Evolutionary conservation across 768 basidiomycete genomes (phyloP), one percentile per base, ranked within the genome.

Genomic region (Russula foetens): DNA sequence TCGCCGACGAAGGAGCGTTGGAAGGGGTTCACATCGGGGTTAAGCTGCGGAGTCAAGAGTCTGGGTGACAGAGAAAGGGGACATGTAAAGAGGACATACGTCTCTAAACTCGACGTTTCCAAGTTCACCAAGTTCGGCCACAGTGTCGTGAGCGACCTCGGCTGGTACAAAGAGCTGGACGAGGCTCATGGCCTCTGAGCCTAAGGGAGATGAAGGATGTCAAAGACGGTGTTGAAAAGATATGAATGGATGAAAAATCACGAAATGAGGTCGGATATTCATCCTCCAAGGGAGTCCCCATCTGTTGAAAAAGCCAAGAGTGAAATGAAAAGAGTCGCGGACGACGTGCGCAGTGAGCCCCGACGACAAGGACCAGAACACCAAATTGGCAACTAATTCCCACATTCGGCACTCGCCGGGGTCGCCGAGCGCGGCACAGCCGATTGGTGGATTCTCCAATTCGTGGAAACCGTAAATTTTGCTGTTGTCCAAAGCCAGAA

Each of bases 41-140:
- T 98, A 67, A 98, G 76, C 95, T 98, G 70, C 4, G 26, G 41
- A 26, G 26, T 26, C 39, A 44, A 21, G 44, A 21, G n/a, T 17
- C 15, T 11, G 3, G 39, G 39, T 24, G 44, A 53, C 44, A 33
- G 21, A 31, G 33, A 21, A 23, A 7, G 57, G 21, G 33, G 14
- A 47, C 28, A 17, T 15, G 21, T 23, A 53, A 28, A 41, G 48
- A 19, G 35, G 7, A 73, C 89, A 67, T 67, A 95, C 93, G 75
- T 99, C 97, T 76, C 95, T 96, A 76, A 98, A 97, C 71, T 98
- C 93, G 28, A 98, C 89, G 73, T 96, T 82, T 48, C 95, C 93
- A 46, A 98, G 84, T 73, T 97, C 93, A 66, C 92, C 97, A 19
- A 99, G 84, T 71, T 96, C 93, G 54, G 89, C 86, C 62, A 98